Conservation (phyloP, 805 yeast genomes). For the Wickerhamiella alocasiicola region DNA sequence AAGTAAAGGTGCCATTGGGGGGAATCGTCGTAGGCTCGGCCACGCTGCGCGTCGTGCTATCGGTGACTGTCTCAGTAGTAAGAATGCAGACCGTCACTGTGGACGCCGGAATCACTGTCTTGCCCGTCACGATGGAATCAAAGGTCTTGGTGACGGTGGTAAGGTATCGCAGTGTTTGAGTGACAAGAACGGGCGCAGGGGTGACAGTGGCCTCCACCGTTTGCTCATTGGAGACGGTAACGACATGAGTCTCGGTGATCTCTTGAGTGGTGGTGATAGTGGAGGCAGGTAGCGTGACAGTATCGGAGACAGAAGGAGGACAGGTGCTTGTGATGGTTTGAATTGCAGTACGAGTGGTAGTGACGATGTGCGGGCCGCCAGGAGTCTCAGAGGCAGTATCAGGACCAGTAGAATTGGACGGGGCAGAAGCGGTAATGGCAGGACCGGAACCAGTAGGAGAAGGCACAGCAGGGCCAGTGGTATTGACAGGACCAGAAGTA, state of each 20-base stretch:
- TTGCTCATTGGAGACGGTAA: constrained; percentile 5
- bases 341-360: background rate
- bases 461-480: background rate
- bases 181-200: background rate
- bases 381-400: background rate
- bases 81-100: background rate
- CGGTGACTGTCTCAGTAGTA: constrained; percentile 7
- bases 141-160: constrained; percentile 5
- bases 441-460: constrained; percentile 2
- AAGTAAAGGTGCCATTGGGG: constrained; percentile 1
- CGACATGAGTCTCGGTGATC: constrained; percentile 1
- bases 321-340: background rate
- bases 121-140: background rate
- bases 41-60: background rate
- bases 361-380: background rate
- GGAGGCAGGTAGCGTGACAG: constrained; percentile 8
- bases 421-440: background rate
- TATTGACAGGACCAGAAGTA: background rate
- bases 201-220: constrained; percentile 4
- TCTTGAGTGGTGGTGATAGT: background rate
- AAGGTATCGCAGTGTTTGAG: constrained; percentile 3
- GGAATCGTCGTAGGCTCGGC: background rate
- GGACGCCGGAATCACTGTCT: constrained; percentile 1
- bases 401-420: background rate
- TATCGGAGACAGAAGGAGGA: constrained; percentile 4